Percentiles rank a stretch among this genome's conserved stretches.
Evolutionary conservation across 1,284 basidiomycete genomes (phyloP).

Genomic region (Trichosporon coremiiforme): DNA sequence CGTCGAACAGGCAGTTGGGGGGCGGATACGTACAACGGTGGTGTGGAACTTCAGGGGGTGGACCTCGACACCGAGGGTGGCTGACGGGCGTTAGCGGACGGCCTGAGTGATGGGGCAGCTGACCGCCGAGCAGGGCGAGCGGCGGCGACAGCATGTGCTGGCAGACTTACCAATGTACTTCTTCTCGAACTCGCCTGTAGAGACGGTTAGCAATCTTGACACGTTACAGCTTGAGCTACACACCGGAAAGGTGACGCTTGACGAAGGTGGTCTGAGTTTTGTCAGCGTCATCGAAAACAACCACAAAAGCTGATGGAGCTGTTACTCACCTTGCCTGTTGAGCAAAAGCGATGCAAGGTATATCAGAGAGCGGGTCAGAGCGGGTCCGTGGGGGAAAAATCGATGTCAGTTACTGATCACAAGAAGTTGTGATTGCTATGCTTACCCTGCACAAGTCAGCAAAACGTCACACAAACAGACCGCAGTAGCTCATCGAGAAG

Average conservation of each 20-base stretch:
- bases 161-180: constrained; percentile 88
- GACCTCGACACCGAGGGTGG: constrained; percentile 98
- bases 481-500: background rate
- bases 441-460: constrained; percentile 30
- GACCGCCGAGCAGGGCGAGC: background rate
- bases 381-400: background rate
- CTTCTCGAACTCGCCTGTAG: constrained; percentile 90
- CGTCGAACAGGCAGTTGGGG: background rate
- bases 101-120: background rate
- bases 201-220: constrained; percentile 22
- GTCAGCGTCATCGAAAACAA: constrained; percentile 27
- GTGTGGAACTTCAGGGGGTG: constrained; percentile 96
- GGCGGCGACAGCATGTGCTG: background rate
- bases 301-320: constrained; percentile 4
- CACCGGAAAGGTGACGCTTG: constrained; percentile 97
- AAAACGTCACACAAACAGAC: constrained; percentile 22
- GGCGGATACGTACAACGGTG: constrained; percentile 65
- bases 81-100: constrained; percentile 58
- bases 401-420: constrained; percentile 23
- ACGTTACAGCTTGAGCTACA: constrained; percentile 10
- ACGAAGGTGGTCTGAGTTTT: constrained; percentile 82
- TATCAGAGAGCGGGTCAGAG: background rate
- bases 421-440: constrained; percentile 2
- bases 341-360: background rate
- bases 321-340: constrained; percentile 38